Conservation (phyloP, 352 stramenopile genomes). For the Phytophthora aleatoria region DNA sequence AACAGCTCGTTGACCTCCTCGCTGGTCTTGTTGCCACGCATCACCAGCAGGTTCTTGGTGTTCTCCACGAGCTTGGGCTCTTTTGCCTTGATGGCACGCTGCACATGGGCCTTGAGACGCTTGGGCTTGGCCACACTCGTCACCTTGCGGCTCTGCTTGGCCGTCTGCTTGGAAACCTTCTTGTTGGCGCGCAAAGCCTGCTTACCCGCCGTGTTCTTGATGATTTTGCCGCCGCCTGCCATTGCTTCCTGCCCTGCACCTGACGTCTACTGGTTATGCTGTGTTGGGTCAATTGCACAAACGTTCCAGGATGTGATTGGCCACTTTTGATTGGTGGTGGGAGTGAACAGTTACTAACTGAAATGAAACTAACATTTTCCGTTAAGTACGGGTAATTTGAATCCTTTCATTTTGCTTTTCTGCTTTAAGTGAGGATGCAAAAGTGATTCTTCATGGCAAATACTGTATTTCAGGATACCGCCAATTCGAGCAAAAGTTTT, state of each 20-base stretch:
- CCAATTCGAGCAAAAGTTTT: too few species aligned
- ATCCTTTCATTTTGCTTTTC: too few species aligned
- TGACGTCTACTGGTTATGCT: slow-evolving; percentile 30
- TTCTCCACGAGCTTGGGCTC: slow-evolving; percentile 93
- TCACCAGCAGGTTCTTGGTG: slow-evolving; percentile 89
- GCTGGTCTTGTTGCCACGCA: slow-evolving; percentile 91
- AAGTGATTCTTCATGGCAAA: too few species aligned
- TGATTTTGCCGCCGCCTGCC: slow-evolving; percentile 66
- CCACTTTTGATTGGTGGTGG: slow-evolving; percentile 52
- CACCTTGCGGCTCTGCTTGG: slow-evolving; percentile 79
- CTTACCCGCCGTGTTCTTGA: slow-evolving; percentile 74
- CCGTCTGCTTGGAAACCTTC: slow-evolving; percentile 70
- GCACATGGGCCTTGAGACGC: slow-evolving; percentile 80
- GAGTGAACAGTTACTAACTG: slow-evolving; percentile 14
- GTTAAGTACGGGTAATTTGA: slow-evolving; percentile 7
- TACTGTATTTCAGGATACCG: too few species aligned
- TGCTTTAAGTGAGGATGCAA: too few species aligned
- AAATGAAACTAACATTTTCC: slow-evolving; percentile 2
- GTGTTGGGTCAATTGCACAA: slow-evolving; percentile 3
- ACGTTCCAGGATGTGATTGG: slow-evolving; percentile 27
- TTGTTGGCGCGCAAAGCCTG: slow-evolving; percentile 65
- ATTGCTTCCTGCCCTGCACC: slow-evolving; percentile 35
- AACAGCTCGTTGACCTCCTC: slow-evolving; percentile 84
- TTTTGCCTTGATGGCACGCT: slow-evolving; percentile 86
- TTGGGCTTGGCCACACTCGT: slow-evolving; percentile 75